These are phyloP conservation scores for Aspergillus jensenii DNA, from an alignment of 2,329 filamentous ascomycete species.

Conservation along the genomic window DNA sequence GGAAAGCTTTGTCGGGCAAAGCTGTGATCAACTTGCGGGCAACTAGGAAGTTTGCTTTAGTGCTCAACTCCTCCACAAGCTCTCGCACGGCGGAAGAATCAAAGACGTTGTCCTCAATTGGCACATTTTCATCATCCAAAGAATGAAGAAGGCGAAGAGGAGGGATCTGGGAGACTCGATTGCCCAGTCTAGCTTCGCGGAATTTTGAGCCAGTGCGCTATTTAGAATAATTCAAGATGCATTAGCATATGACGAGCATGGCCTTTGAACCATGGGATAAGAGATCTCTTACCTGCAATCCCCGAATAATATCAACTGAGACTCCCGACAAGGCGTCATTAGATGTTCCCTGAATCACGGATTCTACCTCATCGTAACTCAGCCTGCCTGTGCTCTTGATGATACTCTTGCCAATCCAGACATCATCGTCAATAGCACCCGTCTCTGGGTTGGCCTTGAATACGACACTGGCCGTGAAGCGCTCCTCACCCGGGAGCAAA, in stretches of 20 bases:
- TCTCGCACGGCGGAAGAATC: conserved; percentile 86
- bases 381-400: conserved; percentile 89
- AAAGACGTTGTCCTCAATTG: conserved; percentile 94
- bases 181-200: conserved; percentile 80
- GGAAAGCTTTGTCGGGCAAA: conserved; percentile 86
- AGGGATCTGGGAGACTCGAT: conserved; percentile 75
- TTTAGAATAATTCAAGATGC: conserved; percentile 1
- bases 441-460: conserved; percentile 85
- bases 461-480: conserved; percentile 87
- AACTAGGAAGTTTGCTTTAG: conserved; percentile 88
- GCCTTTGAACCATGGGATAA: not conserved
- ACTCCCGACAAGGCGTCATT: conserved; percentile 65
- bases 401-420: conserved; percentile 90
- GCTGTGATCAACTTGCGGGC: conserved; percentile 77
- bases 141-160: conserved; percentile 88
- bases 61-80: conserved; percentile 89
- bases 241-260: not conserved
- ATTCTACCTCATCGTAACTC: conserved; percentile 81
- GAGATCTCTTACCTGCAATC: conserved; percentile 63
- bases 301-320: conserved; percentile 73
- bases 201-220: conserved; percentile 83
- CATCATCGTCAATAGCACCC: conserved; percentile 80
- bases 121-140: conserved; percentile 96
- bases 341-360: conserved; percentile 66
- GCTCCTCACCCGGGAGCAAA: conserved; percentile 79